Conservation (phyloP, 2,329 filamentous ascomycete species). For the Trichothecium sympodiale region DNA sequence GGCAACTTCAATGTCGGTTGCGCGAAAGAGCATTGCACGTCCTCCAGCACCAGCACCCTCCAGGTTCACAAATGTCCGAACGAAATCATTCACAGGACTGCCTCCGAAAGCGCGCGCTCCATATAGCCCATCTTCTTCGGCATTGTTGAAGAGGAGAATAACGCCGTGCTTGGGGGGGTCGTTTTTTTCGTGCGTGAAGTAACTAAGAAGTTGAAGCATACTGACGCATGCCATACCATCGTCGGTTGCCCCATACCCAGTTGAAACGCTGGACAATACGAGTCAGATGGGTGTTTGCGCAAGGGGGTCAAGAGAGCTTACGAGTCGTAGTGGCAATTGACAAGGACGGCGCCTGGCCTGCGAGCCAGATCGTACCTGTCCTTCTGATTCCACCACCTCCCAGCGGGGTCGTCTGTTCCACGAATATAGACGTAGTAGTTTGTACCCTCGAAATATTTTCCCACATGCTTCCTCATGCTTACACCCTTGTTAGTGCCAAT, state of each 20-base stretch:
- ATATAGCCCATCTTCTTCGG: conserved; percentile 85
- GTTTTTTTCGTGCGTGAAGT: conserved; percentile 59
- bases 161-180: conserved; percentile 71
- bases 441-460: conserved; percentile 72
- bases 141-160: conserved; percentile 84
- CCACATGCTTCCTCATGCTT: too few relatives aligned
- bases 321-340: conserved; percentile 90
- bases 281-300: conserved; percentile 8
- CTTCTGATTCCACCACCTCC: conserved; percentile 58
- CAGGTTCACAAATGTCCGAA: conserved; percentile 85
- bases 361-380: conserved; percentile 31
- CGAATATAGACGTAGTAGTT: conserved; percentile 90
- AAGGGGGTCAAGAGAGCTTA: conserved; percentile 18
- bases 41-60: conserved; percentile 92
- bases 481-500: too few relatives aligned
- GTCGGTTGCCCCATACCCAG: conserved; percentile 86
- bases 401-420: conserved; percentile 61
- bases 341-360: conserved; percentile 66
- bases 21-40: conserved; percentile 75
- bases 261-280: conserved; percentile 56
- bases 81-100: conserved; percentile 68
- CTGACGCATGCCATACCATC: conserved; percentile 87
- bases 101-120: conserved; percentile 78
- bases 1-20: conserved; percentile 78
- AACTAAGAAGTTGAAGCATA: conserved; percentile 72